Conservation (phyloP, 805 yeast genomes). For the Candida ficus region DNA sequence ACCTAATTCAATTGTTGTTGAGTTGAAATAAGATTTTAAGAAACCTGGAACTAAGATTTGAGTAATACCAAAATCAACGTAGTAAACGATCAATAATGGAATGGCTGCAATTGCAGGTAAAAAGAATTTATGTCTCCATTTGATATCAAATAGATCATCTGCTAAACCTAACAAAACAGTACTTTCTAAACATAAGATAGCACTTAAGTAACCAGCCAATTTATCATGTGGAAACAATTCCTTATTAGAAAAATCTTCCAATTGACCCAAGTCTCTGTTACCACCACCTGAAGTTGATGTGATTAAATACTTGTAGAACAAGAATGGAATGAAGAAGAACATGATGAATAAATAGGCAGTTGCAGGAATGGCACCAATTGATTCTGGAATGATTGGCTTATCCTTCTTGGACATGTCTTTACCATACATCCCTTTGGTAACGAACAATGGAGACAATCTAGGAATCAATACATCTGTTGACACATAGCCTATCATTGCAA, state of each 20-base stretch:
- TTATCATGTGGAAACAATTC: conserved; percentile 69
- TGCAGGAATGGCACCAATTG: conserved; percentile 88
- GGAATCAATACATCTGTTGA: conserved; percentile 64
- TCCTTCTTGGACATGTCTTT: conserved; percentile 74
- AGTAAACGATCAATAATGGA: conserved; percentile 86
- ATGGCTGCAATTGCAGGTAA: conserved; percentile 92
- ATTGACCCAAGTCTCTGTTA: conserved; percentile 37
- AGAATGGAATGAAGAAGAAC: conserved; percentile 82
- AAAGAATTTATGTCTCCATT: conserved; percentile 97
- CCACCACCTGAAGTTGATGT: conserved; percentile 57
- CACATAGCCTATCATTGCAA: conserved; percentile 61
- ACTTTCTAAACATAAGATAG: conserved; percentile 75
- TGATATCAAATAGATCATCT: conserved; percentile 90
- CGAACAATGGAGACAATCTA: conserved; percentile 55
- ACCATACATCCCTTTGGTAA: conserved; percentile 79
- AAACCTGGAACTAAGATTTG: conserved; percentile 74
- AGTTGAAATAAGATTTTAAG: conserved; percentile 36
- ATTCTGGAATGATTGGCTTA: conserved; percentile 78
- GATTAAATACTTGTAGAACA: conserved; percentile 72
- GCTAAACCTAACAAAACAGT: conserved; percentile 83
- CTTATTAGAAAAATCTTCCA: conserved; percentile 5
- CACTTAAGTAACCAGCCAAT: conserved; percentile 81
- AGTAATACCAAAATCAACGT: conserved; percentile 91
- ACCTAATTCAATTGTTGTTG: conserved; percentile 64
- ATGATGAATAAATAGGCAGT: conserved; percentile 73